A percentile compares a stretch with the other conserved stretches of the same genome.
Conservation (phyloP, 768 basidiomycete genomes). For the Rhizopogon vulgaris region DNA sequence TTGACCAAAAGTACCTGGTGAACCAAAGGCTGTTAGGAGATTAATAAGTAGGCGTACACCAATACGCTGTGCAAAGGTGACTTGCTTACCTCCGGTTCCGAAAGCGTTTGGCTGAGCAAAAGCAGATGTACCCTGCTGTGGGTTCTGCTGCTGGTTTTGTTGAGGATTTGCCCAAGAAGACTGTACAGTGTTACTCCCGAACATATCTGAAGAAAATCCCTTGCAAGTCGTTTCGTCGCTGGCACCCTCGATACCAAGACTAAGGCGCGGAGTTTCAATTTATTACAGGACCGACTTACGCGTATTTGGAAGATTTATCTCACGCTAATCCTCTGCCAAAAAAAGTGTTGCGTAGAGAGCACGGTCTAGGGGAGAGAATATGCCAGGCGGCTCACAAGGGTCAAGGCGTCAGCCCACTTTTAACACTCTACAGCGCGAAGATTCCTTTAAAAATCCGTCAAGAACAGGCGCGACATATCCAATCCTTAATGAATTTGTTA, state of each 20-base stretch:
- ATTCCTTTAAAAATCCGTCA: conserved; percentile 70
- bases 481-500: conserved; percentile 87
- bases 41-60: conserved; percentile 11
- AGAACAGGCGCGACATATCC: conserved; percentile 62
- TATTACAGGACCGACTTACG: conserved; percentile 12
- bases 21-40: conserved; percentile 45
- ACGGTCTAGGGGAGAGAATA: conserved; percentile 16
- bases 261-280: conserved; percentile 13
- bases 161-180: conserved; percentile 68
- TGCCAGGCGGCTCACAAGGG: conserved; percentile 45
- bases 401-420: conserved; percentile 53
- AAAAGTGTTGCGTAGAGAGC: conserved; percentile 6
- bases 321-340: conserved; percentile 14
- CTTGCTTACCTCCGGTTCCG: conserved; percentile 42
- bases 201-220: conserved; percentile 42
- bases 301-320: conserved; percentile 18
- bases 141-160: conserved; percentile 60
- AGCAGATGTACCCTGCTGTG: conserved; percentile 44
- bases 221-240: conserved; percentile 18
- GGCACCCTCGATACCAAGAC: conserved; percentile 12
- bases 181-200: conserved; percentile 41
- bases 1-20: conserved; percentile 54
- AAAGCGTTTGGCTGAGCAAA: conserved; percentile 71
- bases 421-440: conserved; percentile 76
- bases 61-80: conserved; percentile 21